Conservation (phyloP, 495 filamentous ascomycete genomes). For the Acidomyces sp. region DNA sequence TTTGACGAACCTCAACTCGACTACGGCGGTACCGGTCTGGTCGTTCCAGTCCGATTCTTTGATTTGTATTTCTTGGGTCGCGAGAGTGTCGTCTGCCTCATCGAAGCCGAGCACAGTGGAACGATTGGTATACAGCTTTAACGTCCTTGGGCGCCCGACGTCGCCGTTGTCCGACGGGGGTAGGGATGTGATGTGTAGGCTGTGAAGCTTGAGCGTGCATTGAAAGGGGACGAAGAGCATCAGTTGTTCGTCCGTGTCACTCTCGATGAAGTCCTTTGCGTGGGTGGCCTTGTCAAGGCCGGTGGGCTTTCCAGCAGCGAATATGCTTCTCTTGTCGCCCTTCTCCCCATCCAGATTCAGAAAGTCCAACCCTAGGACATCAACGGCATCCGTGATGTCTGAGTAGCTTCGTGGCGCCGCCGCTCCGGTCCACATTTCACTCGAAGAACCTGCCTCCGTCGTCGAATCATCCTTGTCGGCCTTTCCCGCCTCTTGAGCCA, state of each 20-base stretch:
- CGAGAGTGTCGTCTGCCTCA: slow-evolving; percentile 72
- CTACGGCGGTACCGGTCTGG: slow-evolving; percentile 68
- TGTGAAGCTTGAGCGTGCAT: slow-evolving; percentile 78
- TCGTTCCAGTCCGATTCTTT: slow-evolving; percentile 68
- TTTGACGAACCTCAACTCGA: slow-evolving; percentile 83
- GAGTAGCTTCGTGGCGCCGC: slow-evolving; percentile 64
- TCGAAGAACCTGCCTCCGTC: slow-evolving; percentile 24
- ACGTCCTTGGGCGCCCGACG: slow-evolving; percentile 68
- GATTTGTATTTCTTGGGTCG: slow-evolving; percentile 66
- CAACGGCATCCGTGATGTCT: slow-evolving; percentile 72
- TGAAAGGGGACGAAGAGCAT: slow-evolving; percentile 90
- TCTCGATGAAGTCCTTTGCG: slow-evolving; percentile 77
- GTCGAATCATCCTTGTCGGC: slow-evolving; percentile 36
- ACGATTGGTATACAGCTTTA: slow-evolving; percentile 75
- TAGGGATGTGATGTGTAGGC: slow-evolving; percentile 75
- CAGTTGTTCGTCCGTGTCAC: slow-evolving; percentile 95
- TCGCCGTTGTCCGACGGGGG: slow-evolving; percentile 37
- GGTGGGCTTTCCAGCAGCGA: slow-evolving; percentile 55
- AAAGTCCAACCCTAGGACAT: slow-evolving; percentile 68
- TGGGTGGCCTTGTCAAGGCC: slow-evolving; percentile 40
- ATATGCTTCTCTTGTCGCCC: slow-evolving; percentile 56
- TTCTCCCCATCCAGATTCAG: slow-evolving; percentile 66
- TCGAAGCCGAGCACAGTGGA: slow-evolving; percentile 86
- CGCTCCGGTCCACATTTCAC: slow-evolving; percentile 53
- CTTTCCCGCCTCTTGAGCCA: slow-evolving; percentile 48